Evolutionary conservation across 1,139 yeast genomes (phyloP), one percentile per base, ranked within the genome.

Genomic region (Blastobotrys apis): DNA sequence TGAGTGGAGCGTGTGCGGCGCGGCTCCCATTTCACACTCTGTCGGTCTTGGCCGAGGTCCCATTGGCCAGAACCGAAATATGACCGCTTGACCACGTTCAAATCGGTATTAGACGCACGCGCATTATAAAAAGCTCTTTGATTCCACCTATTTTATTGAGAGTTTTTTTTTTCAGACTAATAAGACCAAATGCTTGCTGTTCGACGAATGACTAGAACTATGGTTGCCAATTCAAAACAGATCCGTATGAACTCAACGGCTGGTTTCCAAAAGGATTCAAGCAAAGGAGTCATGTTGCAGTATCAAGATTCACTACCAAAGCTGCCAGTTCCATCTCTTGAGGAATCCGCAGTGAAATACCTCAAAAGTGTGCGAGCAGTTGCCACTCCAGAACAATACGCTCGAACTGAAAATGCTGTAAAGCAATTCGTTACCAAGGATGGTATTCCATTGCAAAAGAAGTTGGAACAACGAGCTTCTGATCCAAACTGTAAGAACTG

Each of bases 291-390:
- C 51, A 79, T 90, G 55, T 85, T 71, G 68, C 77, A 81, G 54
- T 78, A 71, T 68, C 97, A 90, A 65, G 73, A 75, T 37, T 72
- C 80, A 36, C 75, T 92, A 48, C 97, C 97, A 10, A 73, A 78
- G 47, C 75, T 92, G 53, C 97, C 97, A 1, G 95, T 92, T 10
- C 98, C 98, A 1, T 67, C 81, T 2, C 73, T 92, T 48, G 75
- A 78, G 47, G 80, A 81, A 48, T 86, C 97, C 12, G 77, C 85
- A 29, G 65, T 72, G 19, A 77, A 78, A 53, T 92, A 87, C 64
- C 72, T 90, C 58, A 72, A 75, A 53, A 74, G 92, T 2, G 78
- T 92, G 45, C 77, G 77, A 58, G 95, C 97, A 1, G 78, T 73
- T 62, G 73, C 77, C 27, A 58, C 75, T 43, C 74, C 77, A 22